Conservation (phyloP, 208 protist genomes). For the Trypanosoma rangeli region DNA sequence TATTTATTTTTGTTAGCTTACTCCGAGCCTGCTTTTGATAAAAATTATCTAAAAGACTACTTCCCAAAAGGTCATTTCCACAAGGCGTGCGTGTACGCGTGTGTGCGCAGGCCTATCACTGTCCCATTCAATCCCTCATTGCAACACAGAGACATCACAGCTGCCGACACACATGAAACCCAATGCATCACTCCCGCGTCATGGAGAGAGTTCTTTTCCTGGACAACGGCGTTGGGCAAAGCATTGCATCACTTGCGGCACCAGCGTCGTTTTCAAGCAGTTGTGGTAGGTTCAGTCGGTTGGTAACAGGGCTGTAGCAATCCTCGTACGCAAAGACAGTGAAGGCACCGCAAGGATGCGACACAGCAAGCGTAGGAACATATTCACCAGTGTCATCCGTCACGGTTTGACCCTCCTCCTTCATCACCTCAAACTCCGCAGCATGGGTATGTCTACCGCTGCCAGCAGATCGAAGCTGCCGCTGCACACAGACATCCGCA, state of each 20-base stretch:
- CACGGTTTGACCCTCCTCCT: not conserved
- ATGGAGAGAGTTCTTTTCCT: not conserved
- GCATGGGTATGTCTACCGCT: not conserved
- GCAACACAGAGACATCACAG: not conserved
- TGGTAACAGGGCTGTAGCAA: conserved; percentile 10
- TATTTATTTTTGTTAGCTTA: too few relatives aligned
- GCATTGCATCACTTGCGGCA: not conserved
- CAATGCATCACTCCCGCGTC: not conserved
- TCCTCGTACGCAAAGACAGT: conserved; percentile 18
- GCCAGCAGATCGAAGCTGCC: not conserved
- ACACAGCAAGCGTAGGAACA: conserved; percentile 7
- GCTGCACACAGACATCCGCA: conserved; percentile 46
- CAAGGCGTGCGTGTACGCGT: too few relatives aligned
- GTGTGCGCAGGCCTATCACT: too few relatives aligned
- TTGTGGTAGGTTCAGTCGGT: conserved; percentile 8
- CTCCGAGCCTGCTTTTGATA: too few relatives aligned
- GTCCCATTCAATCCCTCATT: not conserved
- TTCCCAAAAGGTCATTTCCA: too few relatives aligned
- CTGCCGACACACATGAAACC: not conserved
- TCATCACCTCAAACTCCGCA: not conserved
- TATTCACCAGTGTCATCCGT: conserved; percentile 3
- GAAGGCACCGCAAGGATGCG: conserved; percentile 10
- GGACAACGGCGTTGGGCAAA: not conserved
- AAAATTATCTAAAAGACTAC: too few relatives aligned
- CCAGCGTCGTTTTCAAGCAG: conserved; percentile 9